Evolutionary conservation across 140 eudicot genomes (phyloP).

Genomic region (Ambrosia hybrid): DNA sequence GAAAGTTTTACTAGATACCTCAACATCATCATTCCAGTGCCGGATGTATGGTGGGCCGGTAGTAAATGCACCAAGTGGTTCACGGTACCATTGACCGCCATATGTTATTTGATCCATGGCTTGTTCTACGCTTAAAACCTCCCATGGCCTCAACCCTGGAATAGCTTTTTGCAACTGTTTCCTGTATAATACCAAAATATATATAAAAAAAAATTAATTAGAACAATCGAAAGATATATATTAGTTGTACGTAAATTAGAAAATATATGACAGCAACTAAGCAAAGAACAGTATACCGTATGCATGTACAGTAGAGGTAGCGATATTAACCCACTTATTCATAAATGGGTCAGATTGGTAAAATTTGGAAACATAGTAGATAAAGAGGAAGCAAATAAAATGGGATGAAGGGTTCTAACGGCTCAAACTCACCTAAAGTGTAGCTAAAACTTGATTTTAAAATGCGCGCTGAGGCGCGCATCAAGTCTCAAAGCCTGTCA

Average conservation of each 20-base stretch:
- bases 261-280: constrained; percentile 4
- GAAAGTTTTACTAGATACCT: constrained; percentile 20
- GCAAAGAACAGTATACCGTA: not conserved
- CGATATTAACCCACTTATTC: not conserved
- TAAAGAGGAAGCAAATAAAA: not conserved
- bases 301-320: not conserved
- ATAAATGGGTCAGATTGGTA: not conserved
- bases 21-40: constrained; percentile 58
- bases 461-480: too few species aligned
- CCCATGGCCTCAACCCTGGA: constrained; percentile 98
- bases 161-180: constrained; percentile 57
- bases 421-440: not conserved
- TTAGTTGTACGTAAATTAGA: not conserved
- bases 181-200: constrained; percentile 39
- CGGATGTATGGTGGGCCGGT: constrained; percentile 83
- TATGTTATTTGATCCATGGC: constrained; percentile 90
- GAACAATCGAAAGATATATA: too few species aligned
- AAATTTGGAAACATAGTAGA: not conserved
- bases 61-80: constrained; percentile 72
- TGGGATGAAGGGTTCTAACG: not conserved
- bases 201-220: too few species aligned
- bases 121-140: constrained; percentile 92
- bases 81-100: constrained; percentile 85
- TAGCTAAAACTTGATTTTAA: not conserved
- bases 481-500: too few species aligned